Conservation (phyloP, 257 asterid species). For the Primulina huaijiensis region DNA sequence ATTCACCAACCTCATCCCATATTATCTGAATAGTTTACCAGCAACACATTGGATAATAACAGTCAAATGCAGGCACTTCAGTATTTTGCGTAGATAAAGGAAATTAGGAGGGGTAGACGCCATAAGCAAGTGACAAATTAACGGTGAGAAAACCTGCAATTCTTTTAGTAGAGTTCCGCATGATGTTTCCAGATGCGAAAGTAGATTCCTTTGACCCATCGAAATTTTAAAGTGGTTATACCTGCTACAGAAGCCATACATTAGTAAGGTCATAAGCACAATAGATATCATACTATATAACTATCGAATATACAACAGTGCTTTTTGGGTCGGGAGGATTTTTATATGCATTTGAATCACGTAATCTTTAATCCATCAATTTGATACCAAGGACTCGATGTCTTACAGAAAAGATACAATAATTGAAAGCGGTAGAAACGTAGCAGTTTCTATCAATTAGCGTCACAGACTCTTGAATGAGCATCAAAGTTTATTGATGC, state of each 20-base stretch:
- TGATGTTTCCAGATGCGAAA: conserved; percentile 64
- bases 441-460: neutral
- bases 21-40: conserved; percentile 56
- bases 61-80: conserved; percentile 3
- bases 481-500: neutral
- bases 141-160: conserved; percentile 58
- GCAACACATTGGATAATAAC: conserved; percentile 5
- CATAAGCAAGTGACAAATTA: neutral
- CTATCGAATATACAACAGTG: conserved; percentile 1
- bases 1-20: conserved; percentile 99
- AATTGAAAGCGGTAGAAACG: neutral
- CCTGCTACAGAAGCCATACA: conserved; percentile 33
- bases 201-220: conserved; percentile 35
- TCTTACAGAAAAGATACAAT: neutral
- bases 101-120: neutral
- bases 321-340: neutral
- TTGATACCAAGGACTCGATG: neutral
- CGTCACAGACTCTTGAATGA: neutral
- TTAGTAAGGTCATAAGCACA: conserved; percentile 4
- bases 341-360: neutral
- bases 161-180: conserved; percentile 81
- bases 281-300: neutral
- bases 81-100: neutral
- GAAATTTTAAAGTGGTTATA: conserved; percentile 35
- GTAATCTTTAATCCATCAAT: neutral